Conservation (phyloP, 1,284 basidiomycete genomes). For the Ceratobasidium sp. region DNA sequence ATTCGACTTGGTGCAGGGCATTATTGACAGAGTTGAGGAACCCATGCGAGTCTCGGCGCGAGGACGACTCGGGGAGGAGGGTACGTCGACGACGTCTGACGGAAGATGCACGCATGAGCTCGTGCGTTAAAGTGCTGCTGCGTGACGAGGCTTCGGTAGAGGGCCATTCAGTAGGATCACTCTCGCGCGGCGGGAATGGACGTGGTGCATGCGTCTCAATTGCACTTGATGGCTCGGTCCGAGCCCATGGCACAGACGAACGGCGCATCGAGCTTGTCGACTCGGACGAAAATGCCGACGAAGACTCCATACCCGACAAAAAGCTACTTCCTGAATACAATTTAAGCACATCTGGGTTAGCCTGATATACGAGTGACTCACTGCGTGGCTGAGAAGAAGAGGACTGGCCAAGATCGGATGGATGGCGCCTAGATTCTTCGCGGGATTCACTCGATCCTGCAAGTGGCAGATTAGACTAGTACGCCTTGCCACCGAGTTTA, state of each 20-base stretch:
- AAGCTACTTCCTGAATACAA: slow-evolving; percentile 5
- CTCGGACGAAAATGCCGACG: not conserved
- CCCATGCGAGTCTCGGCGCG: slow-evolving; percentile 6
- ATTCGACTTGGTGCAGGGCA: slow-evolving; percentile 31
- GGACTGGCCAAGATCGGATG: slow-evolving; percentile 5
- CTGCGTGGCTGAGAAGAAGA: slow-evolving; percentile 11
- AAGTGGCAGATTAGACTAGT: not conserved
- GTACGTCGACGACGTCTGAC: slow-evolving; percentile 27
- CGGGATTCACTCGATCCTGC: slow-evolving; percentile 13
- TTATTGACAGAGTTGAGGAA: slow-evolving; percentile 19
- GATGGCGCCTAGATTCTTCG: slow-evolving; percentile 9
- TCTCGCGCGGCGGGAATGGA: not conserved
- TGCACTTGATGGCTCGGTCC: not conserved
- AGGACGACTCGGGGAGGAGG: slow-evolving; percentile 21
- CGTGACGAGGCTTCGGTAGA: slow-evolving; percentile 10
- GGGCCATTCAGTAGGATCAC: not conserved
- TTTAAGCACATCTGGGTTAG: not conserved
- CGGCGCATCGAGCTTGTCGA: not conserved
- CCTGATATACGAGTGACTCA: not conserved
- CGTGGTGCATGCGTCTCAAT: not conserved
- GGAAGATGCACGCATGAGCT: slow-evolving; percentile 19
- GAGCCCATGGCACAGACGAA: not conserved
- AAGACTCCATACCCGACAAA: not conserved
- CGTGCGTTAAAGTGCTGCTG: slow-evolving; percentile 10
- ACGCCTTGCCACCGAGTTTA: not conserved